Conservation (phyloP, 2,329 filamentous ascomycete genomes). For the Neofusicoccum ribis region DNA sequence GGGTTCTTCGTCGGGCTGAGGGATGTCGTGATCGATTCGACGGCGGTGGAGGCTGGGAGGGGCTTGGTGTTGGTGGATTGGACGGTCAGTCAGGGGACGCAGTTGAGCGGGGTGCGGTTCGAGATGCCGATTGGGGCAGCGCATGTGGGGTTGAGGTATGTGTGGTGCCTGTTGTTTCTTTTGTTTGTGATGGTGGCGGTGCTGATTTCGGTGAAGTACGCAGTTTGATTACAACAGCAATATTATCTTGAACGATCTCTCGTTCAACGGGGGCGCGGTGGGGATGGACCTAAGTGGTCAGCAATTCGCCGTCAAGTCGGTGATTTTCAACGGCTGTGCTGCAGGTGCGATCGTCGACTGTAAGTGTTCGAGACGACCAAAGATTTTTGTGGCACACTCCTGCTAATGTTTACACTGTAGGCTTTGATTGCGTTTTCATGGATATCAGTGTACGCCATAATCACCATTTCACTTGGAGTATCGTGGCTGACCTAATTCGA, state of each 20-base stretch:
- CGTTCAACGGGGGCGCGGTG: constrained; percentile 23
- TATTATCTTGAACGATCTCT: constrained; percentile 21
- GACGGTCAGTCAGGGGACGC: constrained; percentile 31
- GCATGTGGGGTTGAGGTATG: constrained; percentile 36
- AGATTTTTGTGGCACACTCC: not conserved
- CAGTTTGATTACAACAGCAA: constrained; percentile 28
- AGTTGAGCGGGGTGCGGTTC: constrained; percentile 30
- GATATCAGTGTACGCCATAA: not conserved
- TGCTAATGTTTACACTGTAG: not conserved
- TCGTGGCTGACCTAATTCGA: not conserved
- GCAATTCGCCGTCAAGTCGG: constrained; percentile 37
- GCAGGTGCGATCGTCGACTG: not conserved
- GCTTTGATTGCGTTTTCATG: not conserved
- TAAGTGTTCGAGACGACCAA: not conserved
- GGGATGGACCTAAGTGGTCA: constrained; percentile 36
- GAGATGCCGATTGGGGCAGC: constrained; percentile 36
- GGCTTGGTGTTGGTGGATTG: constrained; percentile 28
- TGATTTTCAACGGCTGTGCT: not conserved
- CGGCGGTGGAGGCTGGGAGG: constrained; percentile 20
- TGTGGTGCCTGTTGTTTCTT: constrained; percentile 27
- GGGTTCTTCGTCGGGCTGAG: constrained; percentile 32
- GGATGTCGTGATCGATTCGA: constrained; percentile 31
- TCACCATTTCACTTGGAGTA: too few relatives aligned
- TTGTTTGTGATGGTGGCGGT: not conserved
- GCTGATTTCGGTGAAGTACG: constrained; percentile 6